Base-by-base conservation (phyloP, 2,329 filamentous ascomycete genomes). In the Cadophora sp. region DNA sequence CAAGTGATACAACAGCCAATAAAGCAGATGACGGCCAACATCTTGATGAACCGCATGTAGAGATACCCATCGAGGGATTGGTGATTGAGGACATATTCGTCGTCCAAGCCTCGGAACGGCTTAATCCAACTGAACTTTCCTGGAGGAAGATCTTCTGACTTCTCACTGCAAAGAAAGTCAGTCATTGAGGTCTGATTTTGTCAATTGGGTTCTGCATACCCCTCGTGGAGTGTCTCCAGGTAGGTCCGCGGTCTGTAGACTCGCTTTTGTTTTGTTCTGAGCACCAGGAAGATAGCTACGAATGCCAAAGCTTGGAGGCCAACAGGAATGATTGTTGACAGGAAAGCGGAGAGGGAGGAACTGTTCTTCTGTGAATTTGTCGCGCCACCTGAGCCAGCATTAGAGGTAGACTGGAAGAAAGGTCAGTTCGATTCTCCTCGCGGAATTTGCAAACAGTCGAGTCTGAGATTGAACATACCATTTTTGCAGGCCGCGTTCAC, bases 41-140 rank as follows among this genome's bases (percentile, higher is more conserved):
- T 90, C 77, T 94, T 93, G 72, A 98, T 81, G 76, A 94, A 97
- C 40, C 95, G 93, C 27, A 98, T 84, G 78, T 97, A 93, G 64
- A 98, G 89, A 79, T 95, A 98, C 43, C 92, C 92, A 78, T 98
- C 95, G 69, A 98, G 87, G 0, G 93, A 96, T 77, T 95, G 92
- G 81, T 97, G 93, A 74, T 95, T 92, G 29, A 98, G 86, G 24
- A 94, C 88, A 76, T 92, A 93, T 64, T 90, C 89, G 77, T 98
- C 94, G 1, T 85, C 85, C 31, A 87, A 84, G 72, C 84, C 85
- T 81, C 87, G 90, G 80, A 92, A 92, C 12, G 85, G 81, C 19
- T 80, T 80, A 62, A 93, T 77, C 91, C 91, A 93, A 72, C 89
- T 86, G 73, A 91, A 81, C 55, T 88, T 78, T 58, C 89, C 89